Percentiles rank a stretch among this genome's conserved stretches.
Evolutionary conservation across 495 filamentous ascomycete species (phyloP).

Genomic region (Aspergillus leporis): DNA sequence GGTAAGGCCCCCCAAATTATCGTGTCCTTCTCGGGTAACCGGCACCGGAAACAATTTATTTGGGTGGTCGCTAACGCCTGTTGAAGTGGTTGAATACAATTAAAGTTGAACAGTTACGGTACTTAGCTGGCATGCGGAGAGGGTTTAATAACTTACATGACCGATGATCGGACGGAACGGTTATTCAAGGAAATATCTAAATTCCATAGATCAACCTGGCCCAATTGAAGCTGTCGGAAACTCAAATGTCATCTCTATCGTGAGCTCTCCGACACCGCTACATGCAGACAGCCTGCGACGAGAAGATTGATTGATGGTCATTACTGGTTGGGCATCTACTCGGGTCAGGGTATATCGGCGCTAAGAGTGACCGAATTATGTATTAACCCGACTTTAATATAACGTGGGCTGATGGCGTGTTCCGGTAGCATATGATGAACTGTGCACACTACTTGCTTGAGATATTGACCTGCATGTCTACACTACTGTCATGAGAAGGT

Average conservation of each 20-base stretch:
- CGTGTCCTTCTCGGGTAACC: background rate
- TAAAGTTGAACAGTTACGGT: background rate
- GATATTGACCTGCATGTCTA: background rate
- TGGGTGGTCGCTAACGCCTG: background rate
- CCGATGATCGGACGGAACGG: background rate
- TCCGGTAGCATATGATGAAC: background rate
- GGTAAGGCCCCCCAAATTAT: background rate
- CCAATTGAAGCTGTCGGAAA: background rate
- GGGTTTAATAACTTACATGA: background rate
- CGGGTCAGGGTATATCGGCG: background rate
- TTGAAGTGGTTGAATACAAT: background rate
- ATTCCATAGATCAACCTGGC: background rate
- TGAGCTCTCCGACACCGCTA: background rate
- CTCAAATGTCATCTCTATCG: background rate
- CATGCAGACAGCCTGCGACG: background rate
- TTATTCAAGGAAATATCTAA: background rate
- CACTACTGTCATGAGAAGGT: background rate
- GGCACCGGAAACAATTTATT: background rate
- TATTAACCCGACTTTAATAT: background rate
- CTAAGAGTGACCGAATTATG: background rate
- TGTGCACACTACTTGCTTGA: background rate
- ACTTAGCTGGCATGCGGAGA: too few species aligned
- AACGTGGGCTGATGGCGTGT: background rate
- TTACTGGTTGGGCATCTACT: background rate
- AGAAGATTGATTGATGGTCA: background rate